Base-by-base conservation (phyloP, 305 asterid genomes). In the Fraxinus xanthoxyloides region DNA sequence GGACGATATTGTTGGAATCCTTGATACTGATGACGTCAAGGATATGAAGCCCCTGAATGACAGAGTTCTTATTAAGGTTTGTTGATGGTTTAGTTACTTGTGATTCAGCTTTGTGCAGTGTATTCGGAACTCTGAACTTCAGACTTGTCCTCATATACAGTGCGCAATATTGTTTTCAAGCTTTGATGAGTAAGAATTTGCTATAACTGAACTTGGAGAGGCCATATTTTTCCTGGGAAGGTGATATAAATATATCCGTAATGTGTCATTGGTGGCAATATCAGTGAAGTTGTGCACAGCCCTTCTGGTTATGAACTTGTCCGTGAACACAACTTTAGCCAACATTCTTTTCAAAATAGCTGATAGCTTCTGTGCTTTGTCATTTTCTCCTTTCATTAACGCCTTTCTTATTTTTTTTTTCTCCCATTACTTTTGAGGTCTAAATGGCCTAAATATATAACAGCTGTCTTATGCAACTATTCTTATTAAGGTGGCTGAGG, bases 11-110 rank as follows among this genome's bases (percentile, higher is more conserved):
- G 92, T 94, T 63, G 99, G 98, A 79, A 85, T 83, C 81, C 97
- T 96, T 81, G 97, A 93, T 23, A 88, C 97, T 1, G 98, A 96
- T 35, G 99, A 96, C 23, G 83, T 93, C 10, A 95, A 93, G 85
- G 97, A 95, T 80, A 38, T 95, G 91, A 92, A 91, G 84, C 99
- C 98, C 17, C 83, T 95, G 80, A 94, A 94, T 78, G 98, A 95
- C 85, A 86, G 98, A 88, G 97, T 95, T 63, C 90, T 95, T 76
- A 93, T 95, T 51, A 91, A 93, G 98, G 99, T 94, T 74, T 69
- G 82, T 81, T 23, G 38, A 24, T 51, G 6, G 32, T 17, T 13
- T 65, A 24, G 77, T 30, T 15, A n/a, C 34, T 78, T 31, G 2
- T 4, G 3, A 4, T 26, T 65, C 28, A 63, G 72, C 34, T 24